A percentile compares a stretch with the other conserved stretches of the same genome.
Conservation (phyloP, 192 early-diverging fungal species). For the Dissophora ornata region DNA sequence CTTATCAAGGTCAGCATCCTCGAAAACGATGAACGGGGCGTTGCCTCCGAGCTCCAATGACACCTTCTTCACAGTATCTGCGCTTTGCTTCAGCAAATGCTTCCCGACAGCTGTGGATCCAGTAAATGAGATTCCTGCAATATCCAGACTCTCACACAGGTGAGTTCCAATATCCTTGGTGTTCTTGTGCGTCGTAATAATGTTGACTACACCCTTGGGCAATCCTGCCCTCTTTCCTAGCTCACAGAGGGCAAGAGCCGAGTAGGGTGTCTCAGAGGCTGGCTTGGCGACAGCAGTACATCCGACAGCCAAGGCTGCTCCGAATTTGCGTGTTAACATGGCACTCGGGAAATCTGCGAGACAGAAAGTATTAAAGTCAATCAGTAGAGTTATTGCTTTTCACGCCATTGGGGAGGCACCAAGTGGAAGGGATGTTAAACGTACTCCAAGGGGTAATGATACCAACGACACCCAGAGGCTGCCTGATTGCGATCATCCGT, state of each 20-base stretch:
- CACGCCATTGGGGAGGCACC: too few relatives aligned
- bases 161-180: conserved; percentile 68
- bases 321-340: conserved; percentile 83
- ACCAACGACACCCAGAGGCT: conserved; percentile 82
- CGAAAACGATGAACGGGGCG: conserved; percentile 82
- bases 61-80: conserved; percentile 77
- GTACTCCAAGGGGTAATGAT: conserved; percentile 79
- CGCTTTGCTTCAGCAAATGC: conserved; percentile 68
- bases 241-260: conserved; percentile 63
- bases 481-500: conserved; percentile 75
- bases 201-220: conserved; percentile 77
- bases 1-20: conserved; percentile 78
- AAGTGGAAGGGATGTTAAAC: neutral
- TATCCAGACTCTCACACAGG: conserved; percentile 64
- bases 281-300: conserved; percentile 83
- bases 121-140: conserved; percentile 83
- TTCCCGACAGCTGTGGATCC: conserved; percentile 82
- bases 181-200: conserved; percentile 67
- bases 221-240: conserved; percentile 68
- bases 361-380: too few relatives aligned
- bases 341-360: conserved; percentile 85
- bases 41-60: conserved; percentile 90
- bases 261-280: conserved; percentile 65
- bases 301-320: conserved; percentile 82
- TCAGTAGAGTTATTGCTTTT: too few relatives aligned